Evolutionary conservation across 108 stramenopile species (phyloP).

Genomic region (Cyclotella cryptica): DNA sequence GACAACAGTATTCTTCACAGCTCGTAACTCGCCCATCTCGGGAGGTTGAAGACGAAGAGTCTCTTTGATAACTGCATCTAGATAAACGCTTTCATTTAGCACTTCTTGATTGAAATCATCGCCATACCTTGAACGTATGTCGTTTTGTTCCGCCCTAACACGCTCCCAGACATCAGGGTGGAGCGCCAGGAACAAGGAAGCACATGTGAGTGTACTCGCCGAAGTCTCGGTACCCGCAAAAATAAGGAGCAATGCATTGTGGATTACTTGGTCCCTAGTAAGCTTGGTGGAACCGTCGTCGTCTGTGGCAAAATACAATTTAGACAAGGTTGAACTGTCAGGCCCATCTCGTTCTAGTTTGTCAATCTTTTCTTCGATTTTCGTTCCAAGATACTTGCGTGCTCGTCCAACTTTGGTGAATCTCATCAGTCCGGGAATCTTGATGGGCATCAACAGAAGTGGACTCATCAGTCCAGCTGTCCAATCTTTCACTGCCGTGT

Average conservation of each 20-base stretch:
- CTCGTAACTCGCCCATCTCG: constrained; percentile 21
- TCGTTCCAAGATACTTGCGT: constrained; percentile 27
- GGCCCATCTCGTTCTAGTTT: constrained; percentile 41
- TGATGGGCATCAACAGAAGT: constrained; percentile 12
- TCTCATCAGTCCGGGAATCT: constrained; percentile 18
- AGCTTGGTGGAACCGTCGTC: constrained; percentile 30
- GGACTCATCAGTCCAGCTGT: constrained; percentile 18
- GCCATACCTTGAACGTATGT: constrained; percentile 29
- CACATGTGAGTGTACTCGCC: constrained; percentile 48
- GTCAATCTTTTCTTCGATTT: constrained; percentile 52
- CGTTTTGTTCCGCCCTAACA: constrained; percentile 46
- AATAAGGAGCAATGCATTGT: constrained; percentile 54
- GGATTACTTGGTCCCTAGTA: constrained; percentile 41
- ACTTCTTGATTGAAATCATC: constrained; percentile 16
- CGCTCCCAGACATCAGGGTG: constrained; percentile 46
- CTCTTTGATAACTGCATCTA: constrained; percentile 56
- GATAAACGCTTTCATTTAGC: constrained; percentile 44
- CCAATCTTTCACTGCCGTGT: constrained; percentile 36
- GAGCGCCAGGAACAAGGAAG: constrained; percentile 42
- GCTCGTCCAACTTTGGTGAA: constrained; percentile 23
- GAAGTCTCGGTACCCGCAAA: constrained; percentile 60
- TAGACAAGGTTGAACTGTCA: constrained; percentile 50
- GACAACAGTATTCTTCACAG: constrained; percentile 22
- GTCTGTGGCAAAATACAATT: constrained; percentile 52
- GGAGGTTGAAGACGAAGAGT: constrained; percentile 49